A percentile compares a stretch with the other conserved stretches of the same genome.
Evolutionary conservation across 306 rosid genomes (phyloP).

Genomic region (Pyrus betulifolia): DNA sequence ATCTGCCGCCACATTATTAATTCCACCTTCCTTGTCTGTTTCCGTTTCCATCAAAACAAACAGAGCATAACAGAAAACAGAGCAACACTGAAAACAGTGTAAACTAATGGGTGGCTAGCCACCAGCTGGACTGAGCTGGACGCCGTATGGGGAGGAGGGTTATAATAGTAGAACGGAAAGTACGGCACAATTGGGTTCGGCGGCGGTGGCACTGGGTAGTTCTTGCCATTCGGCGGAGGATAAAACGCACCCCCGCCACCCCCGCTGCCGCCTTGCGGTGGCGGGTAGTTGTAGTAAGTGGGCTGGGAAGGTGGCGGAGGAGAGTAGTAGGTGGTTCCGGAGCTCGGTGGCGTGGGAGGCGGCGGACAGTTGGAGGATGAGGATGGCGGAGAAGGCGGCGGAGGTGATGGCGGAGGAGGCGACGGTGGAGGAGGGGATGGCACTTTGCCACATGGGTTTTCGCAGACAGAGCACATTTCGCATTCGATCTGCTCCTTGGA

Average conservation of each 20-base stretch:
- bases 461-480: slow-evolving; percentile 84
- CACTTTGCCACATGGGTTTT: slow-evolving; percentile 59
- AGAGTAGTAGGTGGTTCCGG: slow-evolving; percentile 42
- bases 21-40: slow-evolving; percentile 7
- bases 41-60: slow-evolving; percentile 28
- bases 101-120: slow-evolving; percentile 1
- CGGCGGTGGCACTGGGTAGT: slow-evolving; percentile 79
- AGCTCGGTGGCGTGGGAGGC: slow-evolving; percentile 58
- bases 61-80: slow-evolving; percentile 15
- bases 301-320: slow-evolving; percentile 69
- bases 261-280: slow-evolving; percentile 28
- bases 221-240: slow-evolving; percentile 55
- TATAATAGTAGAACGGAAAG: slow-evolving; percentile 72
- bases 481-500: slow-evolving; percentile 75
- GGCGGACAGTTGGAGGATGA: slow-evolving; percentile 38
- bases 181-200: slow-evolving; percentile 95
- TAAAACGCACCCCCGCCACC: slow-evolving; percentile 33
- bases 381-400: slow-evolving; percentile 15
- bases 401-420: slow-evolving; percentile 18
- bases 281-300: slow-evolving; percentile 26
- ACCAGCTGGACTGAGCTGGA: slow-evolving; percentile 10
- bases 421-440: slow-evolving; percentile 54
- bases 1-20: slow-evolving; percentile 40
- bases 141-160: slow-evolving; percentile 58
- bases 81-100: slow-evolving; percentile 1